These are phyloP conservation scores for Penicillium fimorum DNA, from an alignment of 495 filamentous ascomycete species.

Conservation along the genomic window DNA sequence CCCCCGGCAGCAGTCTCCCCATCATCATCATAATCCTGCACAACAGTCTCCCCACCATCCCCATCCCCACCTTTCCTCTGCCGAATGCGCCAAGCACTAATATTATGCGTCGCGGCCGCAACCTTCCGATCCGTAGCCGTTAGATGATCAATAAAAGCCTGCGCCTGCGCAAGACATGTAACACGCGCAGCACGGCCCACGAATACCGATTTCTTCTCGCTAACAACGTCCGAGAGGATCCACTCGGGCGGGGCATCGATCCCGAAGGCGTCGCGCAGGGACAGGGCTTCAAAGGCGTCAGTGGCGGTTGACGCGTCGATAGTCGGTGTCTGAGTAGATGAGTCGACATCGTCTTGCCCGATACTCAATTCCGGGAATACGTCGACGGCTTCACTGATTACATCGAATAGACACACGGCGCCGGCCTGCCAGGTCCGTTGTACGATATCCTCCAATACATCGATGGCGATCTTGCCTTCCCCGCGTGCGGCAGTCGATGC, in stretches of 20 bases:
- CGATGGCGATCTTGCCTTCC: slow-evolving; percentile 63
- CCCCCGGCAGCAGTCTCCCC: slow-evolving; percentile 93
- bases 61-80: slow-evolving; percentile 37
- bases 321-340: slow-evolving; percentile 4
- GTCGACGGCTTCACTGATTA: slow-evolving; percentile 60
- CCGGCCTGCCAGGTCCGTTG: slow-evolving; percentile 65
- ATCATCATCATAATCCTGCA: slow-evolving; percentile 93
- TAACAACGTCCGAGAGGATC: slow-evolving; percentile 66
- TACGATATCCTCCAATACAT: slow-evolving; percentile 64
- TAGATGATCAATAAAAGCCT: slow-evolving; percentile 66
- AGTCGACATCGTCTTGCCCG: slow-evolving; percentile 23
- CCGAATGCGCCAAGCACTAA: slow-evolving; percentile 65
- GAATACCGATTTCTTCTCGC: slow-evolving; percentile 87
- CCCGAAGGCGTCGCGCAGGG: slow-evolving; percentile 35
- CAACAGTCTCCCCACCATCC: slow-evolving; percentile 48
- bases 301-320: slow-evolving; percentile 17
- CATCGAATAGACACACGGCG: slow-evolving; percentile 82
- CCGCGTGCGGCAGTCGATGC: slow-evolving; percentile 54
- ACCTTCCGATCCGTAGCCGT: slow-evolving; percentile 77
- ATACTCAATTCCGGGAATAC: slow-evolving; percentile 49
- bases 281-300: slow-evolving; percentile 28
- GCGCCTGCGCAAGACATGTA: slow-evolving; percentile 63
- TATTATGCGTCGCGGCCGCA: slow-evolving; percentile 88
- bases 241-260: slow-evolving; percentile 57
- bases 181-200: slow-evolving; percentile 72